phyloP scores from a whole-genome alignment of 2,329 filamentous ascomycete genomes.

The Zopfia rhizophila region DNA sequence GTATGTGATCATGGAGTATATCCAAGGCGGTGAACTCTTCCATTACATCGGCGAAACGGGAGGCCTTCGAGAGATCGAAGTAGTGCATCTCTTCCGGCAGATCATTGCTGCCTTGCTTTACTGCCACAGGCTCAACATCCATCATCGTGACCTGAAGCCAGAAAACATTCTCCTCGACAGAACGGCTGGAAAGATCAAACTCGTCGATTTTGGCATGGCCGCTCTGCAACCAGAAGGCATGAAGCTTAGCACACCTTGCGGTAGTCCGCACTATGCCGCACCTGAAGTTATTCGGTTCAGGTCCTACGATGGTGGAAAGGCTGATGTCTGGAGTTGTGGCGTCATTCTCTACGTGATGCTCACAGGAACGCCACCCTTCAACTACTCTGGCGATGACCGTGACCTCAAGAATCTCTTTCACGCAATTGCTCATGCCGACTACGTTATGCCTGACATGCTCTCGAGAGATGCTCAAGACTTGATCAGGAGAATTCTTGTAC shows the following conservation, averaged over 20 bases:
- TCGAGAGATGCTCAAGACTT: conserved; percentile 78
- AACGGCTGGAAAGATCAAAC: conserved; percentile 78
- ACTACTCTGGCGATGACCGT: conserved; percentile 57
- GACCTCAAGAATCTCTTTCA: conserved; percentile 73
- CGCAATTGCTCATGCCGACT: conserved; percentile 61
- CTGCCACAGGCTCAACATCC: conserved; percentile 94
- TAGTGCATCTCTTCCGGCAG: conserved; percentile 88
- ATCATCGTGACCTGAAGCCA: conserved; percentile 94
- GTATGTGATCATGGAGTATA: conserved; percentile 93
- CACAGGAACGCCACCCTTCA: conserved; percentile 84
- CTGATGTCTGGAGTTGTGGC: conserved; percentile 91
- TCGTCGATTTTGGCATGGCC: conserved; percentile 98
- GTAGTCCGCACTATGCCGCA: conserved; percentile 95
- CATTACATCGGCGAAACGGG: conserved; percentile 81
- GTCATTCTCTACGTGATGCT: conserved; percentile 86
- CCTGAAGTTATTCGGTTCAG: conserved; percentile 85
- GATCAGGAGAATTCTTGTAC: conserved; percentile 80
- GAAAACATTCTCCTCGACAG: conserved; percentile 92
- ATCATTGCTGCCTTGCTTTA: conserved; percentile 92
- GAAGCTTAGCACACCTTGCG: conserved; percentile 87
- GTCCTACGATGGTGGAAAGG: conserved; percentile 83
- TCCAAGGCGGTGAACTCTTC: conserved; percentile 86
- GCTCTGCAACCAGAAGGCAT: conserved; percentile 84
- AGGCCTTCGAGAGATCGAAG: conserved; percentile 80
- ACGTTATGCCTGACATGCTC: conserved; percentile 61